Evolutionary conservation across 2,329 filamentous ascomycete genomes (phyloP).

Genomic region (Hysterium pulicare): DNA sequence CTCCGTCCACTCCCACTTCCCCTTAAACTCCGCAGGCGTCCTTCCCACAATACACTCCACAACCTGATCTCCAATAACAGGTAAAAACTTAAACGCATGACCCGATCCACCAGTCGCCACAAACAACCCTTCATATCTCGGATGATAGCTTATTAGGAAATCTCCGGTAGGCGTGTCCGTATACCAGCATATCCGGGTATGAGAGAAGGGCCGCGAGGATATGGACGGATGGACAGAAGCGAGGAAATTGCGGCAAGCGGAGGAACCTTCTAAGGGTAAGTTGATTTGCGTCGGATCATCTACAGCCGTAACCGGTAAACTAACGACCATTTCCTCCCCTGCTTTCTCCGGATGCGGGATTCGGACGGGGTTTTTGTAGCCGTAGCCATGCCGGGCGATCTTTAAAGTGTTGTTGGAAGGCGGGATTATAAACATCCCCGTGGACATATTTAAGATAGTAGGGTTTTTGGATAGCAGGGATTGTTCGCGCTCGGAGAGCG

Average conservation of each 20-base stretch:
- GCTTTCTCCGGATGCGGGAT: constrained; percentile 46
- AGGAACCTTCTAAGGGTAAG: constrained; percentile 32
- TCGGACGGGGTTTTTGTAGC: constrained; percentile 46
- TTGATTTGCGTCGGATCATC: constrained; percentile 42
- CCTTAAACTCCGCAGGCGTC: constrained; percentile 50
- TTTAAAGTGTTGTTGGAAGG: constrained; percentile 50
- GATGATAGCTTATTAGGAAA: constrained; percentile 54
- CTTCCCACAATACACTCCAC: constrained; percentile 47
- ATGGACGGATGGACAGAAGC: constrained; percentile 24
- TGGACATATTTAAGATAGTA: constrained; percentile 68
- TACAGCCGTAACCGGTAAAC: constrained; percentile 51
- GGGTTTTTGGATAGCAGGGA: constrained; percentile 62
- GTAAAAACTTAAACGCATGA: constrained; percentile 62
- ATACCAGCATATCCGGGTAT: constrained; percentile 54
- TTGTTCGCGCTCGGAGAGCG: constrained; percentile 70
- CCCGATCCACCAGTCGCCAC: constrained; percentile 61
- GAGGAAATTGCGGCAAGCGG: constrained; percentile 30
- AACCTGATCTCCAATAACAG: constrained; percentile 55
- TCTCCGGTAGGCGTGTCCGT: constrained; percentile 55
- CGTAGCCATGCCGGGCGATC: constrained; percentile 50
- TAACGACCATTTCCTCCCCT: constrained; percentile 38
- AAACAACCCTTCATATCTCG: constrained; percentile 50
- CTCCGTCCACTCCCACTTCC: constrained; percentile 59
- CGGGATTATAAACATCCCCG: constrained; percentile 72
- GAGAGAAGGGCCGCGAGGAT: constrained; percentile 42